Evolutionary conservation across 805 yeast species (phyloP).

Genomic region (Starmerella sirachaensis): DNA sequence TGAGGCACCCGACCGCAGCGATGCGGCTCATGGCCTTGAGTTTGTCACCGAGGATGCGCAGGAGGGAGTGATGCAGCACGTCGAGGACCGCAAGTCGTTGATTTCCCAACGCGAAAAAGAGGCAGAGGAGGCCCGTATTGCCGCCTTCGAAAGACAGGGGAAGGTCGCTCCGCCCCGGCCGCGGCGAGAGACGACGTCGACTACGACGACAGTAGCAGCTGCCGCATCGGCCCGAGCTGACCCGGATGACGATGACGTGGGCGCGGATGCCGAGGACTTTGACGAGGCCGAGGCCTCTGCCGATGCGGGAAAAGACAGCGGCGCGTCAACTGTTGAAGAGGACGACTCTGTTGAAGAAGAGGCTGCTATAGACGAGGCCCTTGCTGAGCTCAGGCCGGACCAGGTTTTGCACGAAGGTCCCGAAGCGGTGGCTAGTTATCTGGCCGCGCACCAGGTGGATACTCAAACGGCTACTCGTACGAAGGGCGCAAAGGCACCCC

Average conservation of each 20-base stretch:
- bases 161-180: conserved; percentile 9
- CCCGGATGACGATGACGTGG: conserved; percentile 3
- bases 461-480: background rate
- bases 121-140: conserved; percentile 8
- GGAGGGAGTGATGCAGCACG: conserved; percentile 19
- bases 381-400: conserved; percentile 20
- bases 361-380: conserved; percentile 6
- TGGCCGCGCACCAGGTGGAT: conserved; percentile 8
- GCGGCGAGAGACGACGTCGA: conserved; percentile 3
- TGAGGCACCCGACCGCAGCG: conserved; percentile 10
- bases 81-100: conserved; percentile 9
- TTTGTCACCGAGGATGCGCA: conserved; percentile 22
- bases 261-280: background rate
- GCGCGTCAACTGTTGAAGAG: conserved; percentile 32
- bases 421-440: conserved; percentile 19
- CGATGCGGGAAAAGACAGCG: conserved; percentile 2
- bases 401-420: conserved; percentile 23
- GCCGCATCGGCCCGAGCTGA: background rate
- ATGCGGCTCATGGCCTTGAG: conserved; percentile 22
- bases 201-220: conserved; percentile 3
- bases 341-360: conserved; percentile 65
- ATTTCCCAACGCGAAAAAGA: conserved; percentile 5
- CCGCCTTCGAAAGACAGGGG: conserved; percentile 18
- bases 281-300: background rate
- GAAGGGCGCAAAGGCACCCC: conserved; percentile 9